Percentiles rank a stretch among this genome's conserved stretches.
Evolutionary conservation across 2,329 filamentous ascomycete species (phyloP).

Genomic region (Talaromyces sp.): DNA sequence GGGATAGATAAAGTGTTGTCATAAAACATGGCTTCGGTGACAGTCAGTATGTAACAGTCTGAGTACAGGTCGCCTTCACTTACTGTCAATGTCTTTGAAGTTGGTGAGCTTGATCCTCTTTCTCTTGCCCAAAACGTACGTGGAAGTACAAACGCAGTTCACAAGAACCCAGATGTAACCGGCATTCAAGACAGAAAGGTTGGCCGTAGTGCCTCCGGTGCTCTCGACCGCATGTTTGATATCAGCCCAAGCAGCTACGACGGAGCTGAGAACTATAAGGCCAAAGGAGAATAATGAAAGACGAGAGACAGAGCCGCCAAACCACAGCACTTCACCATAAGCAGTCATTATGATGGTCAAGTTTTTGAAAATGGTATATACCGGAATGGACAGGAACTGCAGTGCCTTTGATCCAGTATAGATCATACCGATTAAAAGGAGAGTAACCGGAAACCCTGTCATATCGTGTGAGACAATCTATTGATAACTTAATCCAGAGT

Average conservation of each 20-base stretch:
- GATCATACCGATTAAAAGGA: constrained; percentile 97
- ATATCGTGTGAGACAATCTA: neutral
- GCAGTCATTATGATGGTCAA: constrained; percentile 97
- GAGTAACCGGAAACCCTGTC: constrained; percentile 88
- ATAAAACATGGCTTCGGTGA: constrained; percentile 85
- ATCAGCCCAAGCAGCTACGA: constrained; percentile 95
- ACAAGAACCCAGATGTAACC: constrained; percentile 97
- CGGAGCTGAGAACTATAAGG: constrained; percentile 89
- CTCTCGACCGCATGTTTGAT: constrained; percentile 75
- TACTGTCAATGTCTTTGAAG: constrained; percentile 99
- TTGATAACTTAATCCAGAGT: neutral
- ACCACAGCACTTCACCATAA: constrained; percentile 97
- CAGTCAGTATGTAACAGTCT: constrained; percentile 23
- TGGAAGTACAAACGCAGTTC: constrained; percentile 90
- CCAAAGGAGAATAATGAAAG: constrained; percentile 90
- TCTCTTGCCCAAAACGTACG: constrained; percentile 89
- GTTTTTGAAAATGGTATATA: constrained; percentile 99
- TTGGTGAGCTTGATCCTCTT: constrained; percentile 99
- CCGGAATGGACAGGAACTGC: constrained; percentile 92
- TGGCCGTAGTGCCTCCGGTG: constrained; percentile 60
- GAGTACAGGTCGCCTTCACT: constrained; percentile 37
- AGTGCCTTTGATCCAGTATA: constrained; percentile 95
- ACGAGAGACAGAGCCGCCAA: constrained; percentile 82
- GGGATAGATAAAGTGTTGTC: constrained; percentile 98
- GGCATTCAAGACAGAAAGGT: constrained; percentile 83